A percentile compares a stretch with the other conserved stretches of the same genome.
Conservation (phyloP, 192 early-diverging fungal species). For the Podila clonocystis region DNA sequence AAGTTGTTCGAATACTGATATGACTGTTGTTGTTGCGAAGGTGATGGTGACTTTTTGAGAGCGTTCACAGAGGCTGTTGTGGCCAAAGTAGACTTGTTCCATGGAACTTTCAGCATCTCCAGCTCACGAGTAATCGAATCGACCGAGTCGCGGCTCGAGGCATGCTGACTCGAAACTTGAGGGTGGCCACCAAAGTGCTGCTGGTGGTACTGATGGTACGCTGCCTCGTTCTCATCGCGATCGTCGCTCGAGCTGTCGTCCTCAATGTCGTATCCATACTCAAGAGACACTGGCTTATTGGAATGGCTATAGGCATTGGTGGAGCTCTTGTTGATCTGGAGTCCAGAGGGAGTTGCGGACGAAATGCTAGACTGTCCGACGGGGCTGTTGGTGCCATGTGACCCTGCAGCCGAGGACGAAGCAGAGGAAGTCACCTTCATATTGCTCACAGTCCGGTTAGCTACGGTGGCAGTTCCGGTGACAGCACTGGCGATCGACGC, state of each 20-base stretch:
- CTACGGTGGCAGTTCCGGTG: background rate
- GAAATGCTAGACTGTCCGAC: background rate
- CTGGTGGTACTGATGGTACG: conserved; percentile 8
- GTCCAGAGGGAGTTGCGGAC: background rate
- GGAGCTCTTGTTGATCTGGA: background rate
- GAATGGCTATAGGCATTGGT: background rate
- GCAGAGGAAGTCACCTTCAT: background rate
- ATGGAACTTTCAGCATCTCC: conserved; percentile 41
- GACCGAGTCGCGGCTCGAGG: conserved; percentile 23
- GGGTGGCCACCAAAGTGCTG: background rate
- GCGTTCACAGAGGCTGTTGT: background rate
- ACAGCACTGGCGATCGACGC: background rate
- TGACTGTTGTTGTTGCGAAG: conserved; percentile 8
- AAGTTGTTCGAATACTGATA: conserved; percentile 32
- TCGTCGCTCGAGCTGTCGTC: conserved; percentile 23
- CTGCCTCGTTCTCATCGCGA: conserved; percentile 2
- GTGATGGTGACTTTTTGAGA: background rate
- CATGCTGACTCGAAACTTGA: background rate
- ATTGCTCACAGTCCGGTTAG: background rate
- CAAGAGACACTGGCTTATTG: background rate
- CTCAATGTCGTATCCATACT: background rate
- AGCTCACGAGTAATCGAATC: conserved; percentile 49
- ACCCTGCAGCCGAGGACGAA: background rate
- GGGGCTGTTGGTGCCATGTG: background rate
- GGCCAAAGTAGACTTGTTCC: conserved; percentile 26